Percentiles rank a stretch among this genome's conserved stretches.
Conservation (phyloP, 2,329 filamentous ascomycete genomes). For the Ascochyta pisi region DNA sequence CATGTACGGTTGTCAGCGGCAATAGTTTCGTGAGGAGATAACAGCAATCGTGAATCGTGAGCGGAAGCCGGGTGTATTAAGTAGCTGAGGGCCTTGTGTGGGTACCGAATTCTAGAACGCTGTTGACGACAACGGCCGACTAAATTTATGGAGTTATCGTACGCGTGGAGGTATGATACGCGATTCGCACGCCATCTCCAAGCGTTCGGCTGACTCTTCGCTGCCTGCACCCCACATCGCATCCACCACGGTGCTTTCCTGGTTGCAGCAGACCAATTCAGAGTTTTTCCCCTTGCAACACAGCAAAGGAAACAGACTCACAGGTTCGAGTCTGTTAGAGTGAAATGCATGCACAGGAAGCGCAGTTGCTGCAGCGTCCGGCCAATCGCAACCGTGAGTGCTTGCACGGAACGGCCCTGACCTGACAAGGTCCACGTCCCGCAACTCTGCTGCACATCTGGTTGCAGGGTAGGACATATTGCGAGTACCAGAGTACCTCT, state of each 20-base stretch:
- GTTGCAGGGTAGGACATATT: slow-evolving; percentile 8
- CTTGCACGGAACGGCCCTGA: slow-evolving; percentile 21
- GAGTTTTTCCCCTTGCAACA: slow-evolving; percentile 24
- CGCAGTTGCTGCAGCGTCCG: slow-evolving; percentile 5
- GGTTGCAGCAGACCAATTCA: slow-evolving; percentile 16
- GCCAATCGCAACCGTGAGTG: slow-evolving; percentile 32
- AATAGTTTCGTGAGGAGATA: slow-evolving; percentile 23
- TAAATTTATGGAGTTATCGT: slow-evolving; percentile 32
- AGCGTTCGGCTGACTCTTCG: slow-evolving; percentile 33
- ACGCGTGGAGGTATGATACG: slow-evolving; percentile 37
- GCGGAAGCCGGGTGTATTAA: slow-evolving; percentile 30
- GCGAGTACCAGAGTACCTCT: slow-evolving; percentile 8
- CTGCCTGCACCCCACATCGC: slow-evolving; percentile 25
- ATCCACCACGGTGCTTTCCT: slow-evolving; percentile 29
- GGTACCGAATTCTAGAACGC: slow-evolving; percentile 34
- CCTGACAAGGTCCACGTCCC: slow-evolving; percentile 35
- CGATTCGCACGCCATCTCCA: slow-evolving; percentile 47
- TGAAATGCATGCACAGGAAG: slow-evolving; percentile 26
- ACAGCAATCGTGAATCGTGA: slow-evolving; percentile 17
- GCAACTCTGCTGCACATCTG: slow-evolving; percentile 19
- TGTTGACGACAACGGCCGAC: slow-evolving; percentile 34
- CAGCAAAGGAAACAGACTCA: background rate
- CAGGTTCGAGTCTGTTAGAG: slow-evolving; percentile 28
- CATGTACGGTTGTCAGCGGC: slow-evolving; percentile 40
- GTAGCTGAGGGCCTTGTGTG: slow-evolving; percentile 29